Evolutionary conservation across 2,329 filamentous ascomycete species (phyloP).

Genomic region (Ceratocystis diversiconidia): DNA sequence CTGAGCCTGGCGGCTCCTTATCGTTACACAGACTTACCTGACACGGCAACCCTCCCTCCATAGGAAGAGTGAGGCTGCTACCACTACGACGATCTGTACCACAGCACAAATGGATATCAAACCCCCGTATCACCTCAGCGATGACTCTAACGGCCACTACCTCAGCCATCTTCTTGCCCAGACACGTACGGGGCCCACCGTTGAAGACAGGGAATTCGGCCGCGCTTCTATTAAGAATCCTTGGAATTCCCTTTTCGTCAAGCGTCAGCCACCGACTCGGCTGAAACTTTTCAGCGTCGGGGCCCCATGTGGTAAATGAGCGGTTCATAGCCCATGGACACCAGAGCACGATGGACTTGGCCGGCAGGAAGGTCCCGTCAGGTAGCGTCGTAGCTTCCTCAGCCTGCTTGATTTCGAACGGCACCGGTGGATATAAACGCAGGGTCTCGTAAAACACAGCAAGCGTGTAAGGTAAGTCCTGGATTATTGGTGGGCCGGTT

Average conservation of each 20-base stretch:
- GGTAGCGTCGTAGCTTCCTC: slow-evolving; percentile 38
- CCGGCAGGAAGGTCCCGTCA: slow-evolving; percentile 45
- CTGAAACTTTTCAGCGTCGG: slow-evolving; percentile 39
- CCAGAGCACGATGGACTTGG: slow-evolving; percentile 43
- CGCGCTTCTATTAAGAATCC: slow-evolving; percentile 31
- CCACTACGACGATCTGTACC: slow-evolving; percentile 31
- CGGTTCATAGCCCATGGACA: slow-evolving; percentile 51
- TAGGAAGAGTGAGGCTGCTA: slow-evolving; percentile 48
- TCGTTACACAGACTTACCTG: slow-evolving; percentile 23
- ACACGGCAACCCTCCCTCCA: slow-evolving; percentile 45
- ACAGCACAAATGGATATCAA: slow-evolving; percentile 32
- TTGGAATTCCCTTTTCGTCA: slow-evolving; percentile 24
- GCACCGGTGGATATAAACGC: slow-evolving; percentile 48
- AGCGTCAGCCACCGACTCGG: slow-evolving; percentile 41
- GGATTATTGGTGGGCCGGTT: slow-evolving; percentile 22
- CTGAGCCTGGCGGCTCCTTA: background rate
- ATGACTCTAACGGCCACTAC: slow-evolving; percentile 42
- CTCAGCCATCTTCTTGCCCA: slow-evolving; percentile 53
- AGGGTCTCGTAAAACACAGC: slow-evolving; percentile 49
- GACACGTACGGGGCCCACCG: slow-evolving; percentile 44
- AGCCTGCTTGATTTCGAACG: slow-evolving; percentile 51
- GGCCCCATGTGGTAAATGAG: slow-evolving; percentile 41
- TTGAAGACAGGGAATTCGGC: slow-evolving; percentile 52
- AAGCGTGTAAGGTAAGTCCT: slow-evolving; percentile 41
- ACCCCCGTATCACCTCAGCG: slow-evolving; percentile 33